Conservation (phyloP, 2,329 filamentous ascomycete species). For the Ceratocystis alfenasii region DNA sequence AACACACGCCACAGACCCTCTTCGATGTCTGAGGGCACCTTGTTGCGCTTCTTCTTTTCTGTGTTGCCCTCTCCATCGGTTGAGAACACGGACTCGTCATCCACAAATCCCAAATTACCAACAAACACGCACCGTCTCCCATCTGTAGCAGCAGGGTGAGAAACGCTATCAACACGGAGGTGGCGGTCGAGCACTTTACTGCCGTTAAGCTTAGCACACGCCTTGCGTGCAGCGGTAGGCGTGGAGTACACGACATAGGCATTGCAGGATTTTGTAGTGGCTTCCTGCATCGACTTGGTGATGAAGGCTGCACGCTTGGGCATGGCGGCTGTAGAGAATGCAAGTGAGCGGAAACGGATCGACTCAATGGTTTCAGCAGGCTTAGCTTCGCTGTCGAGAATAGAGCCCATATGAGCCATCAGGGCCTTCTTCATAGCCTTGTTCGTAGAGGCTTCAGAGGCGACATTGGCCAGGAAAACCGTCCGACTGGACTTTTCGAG, state of each 20-base stretch:
- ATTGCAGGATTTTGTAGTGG: conserved; percentile 85
- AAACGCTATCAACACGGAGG: conserved; percentile 78
- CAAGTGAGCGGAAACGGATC: conserved; percentile 84
- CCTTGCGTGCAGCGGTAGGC: conserved; percentile 59
- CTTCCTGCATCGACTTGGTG: conserved; percentile 77
- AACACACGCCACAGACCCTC: conserved; percentile 87
- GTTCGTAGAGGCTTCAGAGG: conserved; percentile 66
- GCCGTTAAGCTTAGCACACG: conserved; percentile 68
- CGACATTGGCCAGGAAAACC: conserved; percentile 87
- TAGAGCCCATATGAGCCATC: conserved; percentile 63
- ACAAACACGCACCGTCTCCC: conserved; percentile 90
- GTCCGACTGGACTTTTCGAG: conserved; percentile 80
- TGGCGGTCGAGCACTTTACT: conserved; percentile 75
- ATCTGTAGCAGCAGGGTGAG: conserved; percentile 71
- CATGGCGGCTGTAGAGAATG: conserved; percentile 62
- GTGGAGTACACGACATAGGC: conserved; percentile 87
- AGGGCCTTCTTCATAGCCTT: conserved; percentile 71
- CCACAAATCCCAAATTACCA: conserved; percentile 90
- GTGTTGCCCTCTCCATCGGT: conserved; percentile 53
- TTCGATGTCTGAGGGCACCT: conserved; percentile 71
- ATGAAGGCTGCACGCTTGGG: conserved; percentile 93
- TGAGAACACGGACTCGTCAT: conserved; percentile 66
- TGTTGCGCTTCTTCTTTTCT: conserved; percentile 60
- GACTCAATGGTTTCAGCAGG: conserved; percentile 68
- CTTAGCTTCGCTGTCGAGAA: conserved; percentile 45